Conservation (phyloP, 1,284 basidiomycete genomes). For the Austroboletus novae-zelandiae region DNA sequence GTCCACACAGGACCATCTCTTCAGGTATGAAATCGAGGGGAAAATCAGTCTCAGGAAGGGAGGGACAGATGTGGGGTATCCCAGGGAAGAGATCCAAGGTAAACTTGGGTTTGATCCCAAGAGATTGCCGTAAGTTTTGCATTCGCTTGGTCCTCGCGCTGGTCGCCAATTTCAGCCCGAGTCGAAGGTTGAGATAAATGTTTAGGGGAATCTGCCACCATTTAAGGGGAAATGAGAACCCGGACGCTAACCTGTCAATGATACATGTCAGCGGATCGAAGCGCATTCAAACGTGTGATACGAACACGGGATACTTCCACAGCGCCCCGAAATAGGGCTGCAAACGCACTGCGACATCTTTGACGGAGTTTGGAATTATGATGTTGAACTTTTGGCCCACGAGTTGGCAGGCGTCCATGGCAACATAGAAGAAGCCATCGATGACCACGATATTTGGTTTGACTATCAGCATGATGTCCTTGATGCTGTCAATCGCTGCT, state of each 20-base stretch:
- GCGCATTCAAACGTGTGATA: neutral
- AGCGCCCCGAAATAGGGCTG: neutral
- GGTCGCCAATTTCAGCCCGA: too few species aligned
- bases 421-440: neutral
- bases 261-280: neutral
- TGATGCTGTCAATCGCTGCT: neutral
- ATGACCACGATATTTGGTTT: neutral
- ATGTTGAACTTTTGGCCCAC: neutral
- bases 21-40: neutral
- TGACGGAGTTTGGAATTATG: neutral
- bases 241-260: neutral
- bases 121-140: neutral
- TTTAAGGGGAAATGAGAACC: neutral
- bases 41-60: neutral
- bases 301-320: neutral
- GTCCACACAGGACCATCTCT: neutral
- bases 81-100: neutral
- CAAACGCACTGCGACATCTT: neutral
- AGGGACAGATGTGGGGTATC: neutral
- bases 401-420: neutral
- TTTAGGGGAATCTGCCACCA: neutral
- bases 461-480: neutral
- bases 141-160: neutral
- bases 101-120: neutral
- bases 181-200: neutral